A percentile compares a stretch with the other conserved stretches of the same genome.
Conservation (phyloP, 1,139 yeast genomes). For the Pichia sp. region DNA sequence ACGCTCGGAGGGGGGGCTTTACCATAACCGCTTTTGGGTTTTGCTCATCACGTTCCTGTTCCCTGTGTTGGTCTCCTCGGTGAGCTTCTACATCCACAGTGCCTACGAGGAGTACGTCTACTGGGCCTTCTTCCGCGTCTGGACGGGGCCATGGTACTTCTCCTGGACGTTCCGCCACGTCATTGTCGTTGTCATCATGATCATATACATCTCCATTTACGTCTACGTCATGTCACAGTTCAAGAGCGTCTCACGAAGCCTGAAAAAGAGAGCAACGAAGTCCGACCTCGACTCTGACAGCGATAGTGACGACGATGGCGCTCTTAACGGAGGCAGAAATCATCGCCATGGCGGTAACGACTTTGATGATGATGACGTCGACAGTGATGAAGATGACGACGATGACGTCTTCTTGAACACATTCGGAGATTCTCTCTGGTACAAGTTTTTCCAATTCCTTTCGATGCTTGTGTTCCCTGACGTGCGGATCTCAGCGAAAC, state of each 20-base stretch:
- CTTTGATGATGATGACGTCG: neutral
- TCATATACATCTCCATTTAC: slow-evolving; percentile 69
- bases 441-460: slow-evolving; percentile 25
- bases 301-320: neutral
- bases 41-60: slow-evolving; percentile 56
- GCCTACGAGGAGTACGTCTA: slow-evolving; percentile 65
- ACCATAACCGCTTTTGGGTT: slow-evolving; percentile 53
- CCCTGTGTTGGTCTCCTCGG: slow-evolving; percentile 67
- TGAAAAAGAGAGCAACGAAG: slow-evolving; percentile 11
- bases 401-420: slow-evolving; percentile 19
- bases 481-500: slow-evolving; percentile 27
- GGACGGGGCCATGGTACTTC: slow-evolving; percentile 69
- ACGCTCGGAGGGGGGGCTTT: slow-evolving; percentile 72
- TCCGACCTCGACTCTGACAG: neutral
- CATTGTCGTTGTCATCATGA: slow-evolving; percentile 58
- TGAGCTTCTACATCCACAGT: slow-evolving; percentile 56
- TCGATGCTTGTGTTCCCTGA: slow-evolving; percentile 32
- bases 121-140: slow-evolving; percentile 77
- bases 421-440: slow-evolving; percentile 32
- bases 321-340: neutral
- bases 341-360: neutral
- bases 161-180: slow-evolving; percentile 82
- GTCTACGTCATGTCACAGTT: slow-evolving; percentile 65
- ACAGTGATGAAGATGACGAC: slow-evolving; percentile 15
- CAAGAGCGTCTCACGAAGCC: slow-evolving; percentile 36